phyloP scores from a whole-genome alignment of 164 flowering plant species.

The Pachysandra terminalis region DNA sequence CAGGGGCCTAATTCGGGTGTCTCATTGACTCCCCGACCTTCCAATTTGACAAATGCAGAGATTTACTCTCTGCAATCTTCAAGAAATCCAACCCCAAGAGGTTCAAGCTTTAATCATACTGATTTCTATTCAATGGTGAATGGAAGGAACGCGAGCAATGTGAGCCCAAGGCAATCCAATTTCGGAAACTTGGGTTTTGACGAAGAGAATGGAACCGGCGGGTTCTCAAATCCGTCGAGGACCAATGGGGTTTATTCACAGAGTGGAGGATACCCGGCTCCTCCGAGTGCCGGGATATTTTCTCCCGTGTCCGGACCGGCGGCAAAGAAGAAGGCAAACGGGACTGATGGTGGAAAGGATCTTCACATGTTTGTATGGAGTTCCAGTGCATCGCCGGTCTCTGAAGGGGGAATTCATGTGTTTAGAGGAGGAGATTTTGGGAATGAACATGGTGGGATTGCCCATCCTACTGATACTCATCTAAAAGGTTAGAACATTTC shows the following conservation, averaged over 20 bases:
- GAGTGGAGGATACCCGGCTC: constrained; percentile 41
- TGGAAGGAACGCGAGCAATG: constrained; percentile 39
- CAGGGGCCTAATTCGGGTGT: constrained; percentile 48
- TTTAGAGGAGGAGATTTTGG: constrained; percentile 56
- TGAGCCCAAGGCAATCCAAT: constrained; percentile 66
- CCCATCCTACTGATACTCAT: constrained; percentile 24
- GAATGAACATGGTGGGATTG: constrained; percentile 35
- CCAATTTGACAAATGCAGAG: constrained; percentile 83
- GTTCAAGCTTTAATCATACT: constrained; percentile 78
- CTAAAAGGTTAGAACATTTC: constrained; percentile 45
- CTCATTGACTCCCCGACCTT: no score
- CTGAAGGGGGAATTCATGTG: constrained; percentile 75
- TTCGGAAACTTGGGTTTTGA: constrained; percentile 53
- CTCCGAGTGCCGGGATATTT: constrained; percentile 52
- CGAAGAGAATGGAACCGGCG: constrained; percentile 40
- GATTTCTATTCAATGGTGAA: constrained; percentile 75
- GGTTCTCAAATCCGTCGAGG: constrained; percentile 8
- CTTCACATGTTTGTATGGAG: constrained; percentile 99
- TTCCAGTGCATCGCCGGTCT: constrained; percentile 87
- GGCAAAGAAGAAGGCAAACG: constrained; percentile 41
- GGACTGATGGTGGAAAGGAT: constrained; percentile 57
- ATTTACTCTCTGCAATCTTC: constrained; percentile 85
- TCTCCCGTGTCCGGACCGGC: no score
- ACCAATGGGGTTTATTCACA: constrained; percentile 5
- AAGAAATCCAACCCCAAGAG: constrained; percentile 76